phyloP scores from a whole-genome alignment of 208 protist genomes.

The Tritrichomonas musculus region DNA sequence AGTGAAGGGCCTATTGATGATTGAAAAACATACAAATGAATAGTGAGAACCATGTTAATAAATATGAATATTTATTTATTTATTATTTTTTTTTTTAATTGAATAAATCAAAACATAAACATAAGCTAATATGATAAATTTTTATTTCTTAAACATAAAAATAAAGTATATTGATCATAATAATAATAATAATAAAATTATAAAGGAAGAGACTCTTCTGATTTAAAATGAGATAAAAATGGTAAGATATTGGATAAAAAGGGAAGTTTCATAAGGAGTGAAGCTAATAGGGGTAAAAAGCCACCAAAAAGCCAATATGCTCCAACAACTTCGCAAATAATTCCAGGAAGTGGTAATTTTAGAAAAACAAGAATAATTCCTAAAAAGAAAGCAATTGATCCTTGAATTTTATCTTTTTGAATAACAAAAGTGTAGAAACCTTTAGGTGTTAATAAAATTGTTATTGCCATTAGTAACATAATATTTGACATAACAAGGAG shows the following conservation, averaged over 20 bases:
- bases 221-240: not conserved
- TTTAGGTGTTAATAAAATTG: not conserved
- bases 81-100: too few relatives aligned
- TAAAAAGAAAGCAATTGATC: not conserved
- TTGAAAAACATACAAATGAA: too few relatives aligned
- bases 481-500: slow-evolving; percentile 8
- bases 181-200: too few relatives aligned
- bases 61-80: too few relatives aligned
- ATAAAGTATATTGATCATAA: too few relatives aligned
- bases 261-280: not conserved
- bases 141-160: too few relatives aligned
- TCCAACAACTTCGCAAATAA: not conserved
- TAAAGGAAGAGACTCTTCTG: not conserved
- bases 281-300: not conserved
- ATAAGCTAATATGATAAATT: too few relatives aligned
- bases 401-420: not conserved
- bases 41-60: too few relatives aligned
- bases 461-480: not conserved
- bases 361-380: not conserved
- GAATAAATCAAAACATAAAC: too few relatives aligned
- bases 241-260: not conserved
- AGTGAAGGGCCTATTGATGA: too few relatives aligned
- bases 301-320: slow-evolving; percentile 13
- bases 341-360: not conserved
- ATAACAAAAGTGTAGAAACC: not conserved